Evolutionary conservation across 2,329 filamentous ascomycete species (phyloP).

Genomic region (Colletotrichum plurivorum): DNA sequence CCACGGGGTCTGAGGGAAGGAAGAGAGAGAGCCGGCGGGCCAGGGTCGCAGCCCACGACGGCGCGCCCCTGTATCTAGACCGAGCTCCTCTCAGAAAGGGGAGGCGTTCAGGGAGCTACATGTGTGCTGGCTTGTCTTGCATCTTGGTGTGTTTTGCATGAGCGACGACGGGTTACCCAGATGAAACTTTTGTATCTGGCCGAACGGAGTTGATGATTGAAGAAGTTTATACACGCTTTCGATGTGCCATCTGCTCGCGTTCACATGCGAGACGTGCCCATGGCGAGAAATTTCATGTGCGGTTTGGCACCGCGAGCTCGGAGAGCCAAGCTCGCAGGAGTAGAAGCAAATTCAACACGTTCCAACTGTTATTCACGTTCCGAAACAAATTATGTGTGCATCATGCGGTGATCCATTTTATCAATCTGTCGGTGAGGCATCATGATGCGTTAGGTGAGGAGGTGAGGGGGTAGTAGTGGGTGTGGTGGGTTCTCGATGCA

Average conservation of each 20-base stretch:
- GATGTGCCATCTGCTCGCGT: neutral
- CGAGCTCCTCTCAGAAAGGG: constrained; percentile 19
- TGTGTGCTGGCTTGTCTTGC: constrained; percentile 34
- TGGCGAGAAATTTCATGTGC: neutral
- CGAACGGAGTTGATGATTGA: constrained; percentile 38
- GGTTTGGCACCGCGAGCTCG: constrained; percentile 29
- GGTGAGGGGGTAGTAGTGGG: too few relatives aligned
- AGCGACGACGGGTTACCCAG: constrained; percentile 39
- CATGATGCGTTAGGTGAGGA: too few relatives aligned
- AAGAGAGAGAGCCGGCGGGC: constrained; percentile 21
- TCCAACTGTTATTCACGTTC: neutral
- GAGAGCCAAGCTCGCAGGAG: constrained; percentile 28
- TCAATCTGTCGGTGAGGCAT: constrained; percentile 32
- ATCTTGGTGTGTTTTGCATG: constrained; percentile 40
- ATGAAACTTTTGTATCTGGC: constrained; percentile 31
- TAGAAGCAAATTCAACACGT: constrained; percentile 29
- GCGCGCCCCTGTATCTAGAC: constrained; percentile 13
- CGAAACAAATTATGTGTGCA: neutral
- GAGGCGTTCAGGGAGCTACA: constrained; percentile 40
- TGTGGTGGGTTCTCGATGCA: neutral
- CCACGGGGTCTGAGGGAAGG: constrained; percentile 5
- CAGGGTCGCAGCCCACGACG: constrained; percentile 2
- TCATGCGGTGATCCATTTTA: neutral
- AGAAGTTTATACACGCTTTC: constrained; percentile 3
- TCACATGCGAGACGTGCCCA: neutral